These are phyloP conservation scores for Suillus brevipes DNA, from an alignment of 768 basidiomycete genomes.

Conservation along the genomic window DNA sequence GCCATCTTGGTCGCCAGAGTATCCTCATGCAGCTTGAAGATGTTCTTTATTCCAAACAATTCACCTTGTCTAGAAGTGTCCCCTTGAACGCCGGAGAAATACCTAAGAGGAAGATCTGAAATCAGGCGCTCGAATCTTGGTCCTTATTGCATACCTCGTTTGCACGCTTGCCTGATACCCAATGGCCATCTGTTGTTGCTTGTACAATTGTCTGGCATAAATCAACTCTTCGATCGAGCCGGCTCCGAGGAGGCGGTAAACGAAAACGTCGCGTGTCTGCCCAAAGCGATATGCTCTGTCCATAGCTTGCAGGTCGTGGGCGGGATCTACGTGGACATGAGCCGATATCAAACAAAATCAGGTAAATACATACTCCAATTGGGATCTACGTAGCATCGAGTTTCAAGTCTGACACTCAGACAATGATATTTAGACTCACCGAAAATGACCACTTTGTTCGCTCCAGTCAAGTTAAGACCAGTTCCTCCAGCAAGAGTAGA, in stretches of 20 bases:
- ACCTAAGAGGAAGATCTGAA: constrained; percentile 38
- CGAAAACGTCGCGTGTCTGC: constrained; percentile 81
- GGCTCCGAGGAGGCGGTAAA: constrained; percentile 81
- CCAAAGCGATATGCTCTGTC: constrained; percentile 86
- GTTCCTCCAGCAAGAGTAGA: constrained; percentile 92
- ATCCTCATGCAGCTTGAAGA: constrained; percentile 75
- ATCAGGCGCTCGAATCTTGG: neutral
- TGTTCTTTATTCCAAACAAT: constrained; percentile 83
- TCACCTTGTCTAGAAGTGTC: constrained; percentile 75
- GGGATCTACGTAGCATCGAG: constrained; percentile 55
- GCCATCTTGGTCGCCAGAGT: constrained; percentile 71
- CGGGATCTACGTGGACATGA: constrained; percentile 65
- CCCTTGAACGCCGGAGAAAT: constrained; percentile 82
- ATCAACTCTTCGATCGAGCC: constrained; percentile 88
- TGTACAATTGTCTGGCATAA: constrained; percentile 88
- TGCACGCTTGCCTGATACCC: constrained; percentile 84
- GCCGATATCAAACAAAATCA: neutral
- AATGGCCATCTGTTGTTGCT: constrained; percentile 93
- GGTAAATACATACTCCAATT: constrained; percentile 79
- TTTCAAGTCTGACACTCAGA: neutral
- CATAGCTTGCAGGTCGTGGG: constrained; percentile 93
- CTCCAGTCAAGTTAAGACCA: constrained; percentile 86
- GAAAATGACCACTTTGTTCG: constrained; percentile 94
- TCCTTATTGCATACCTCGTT: constrained; percentile 50
- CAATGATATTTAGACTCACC: constrained; percentile 42